Conservation (phyloP, 805 yeast species). For the Maudiozyma bulderi region DNA sequence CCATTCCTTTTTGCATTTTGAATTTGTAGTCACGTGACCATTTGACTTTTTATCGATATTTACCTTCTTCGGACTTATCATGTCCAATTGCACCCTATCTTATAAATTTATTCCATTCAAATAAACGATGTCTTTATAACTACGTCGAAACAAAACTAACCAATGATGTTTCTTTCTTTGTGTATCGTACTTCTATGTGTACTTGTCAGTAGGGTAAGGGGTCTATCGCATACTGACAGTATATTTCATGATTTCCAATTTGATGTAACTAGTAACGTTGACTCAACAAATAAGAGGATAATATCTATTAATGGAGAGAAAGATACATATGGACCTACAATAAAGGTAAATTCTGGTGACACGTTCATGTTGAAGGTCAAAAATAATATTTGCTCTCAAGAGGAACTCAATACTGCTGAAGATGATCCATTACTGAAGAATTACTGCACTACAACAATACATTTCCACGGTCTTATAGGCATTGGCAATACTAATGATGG, state of each 20-base stretch:
- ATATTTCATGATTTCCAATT: conserved; percentile 8
- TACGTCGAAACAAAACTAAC: no score
- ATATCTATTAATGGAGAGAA: conserved; percentile 16
- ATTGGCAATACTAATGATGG: conserved; percentile 38
- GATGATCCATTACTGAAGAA: conserved; percentile 8
- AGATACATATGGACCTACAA: conserved; percentile 17
- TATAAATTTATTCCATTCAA: no score
- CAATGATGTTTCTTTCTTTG: no score
- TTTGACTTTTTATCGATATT: no score
- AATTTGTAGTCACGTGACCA: neutral
- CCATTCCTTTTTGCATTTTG: conserved; percentile 10
- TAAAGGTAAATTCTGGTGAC: conserved; percentile 19
- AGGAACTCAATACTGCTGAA: conserved; percentile 21
- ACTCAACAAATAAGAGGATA: conserved; percentile 11
- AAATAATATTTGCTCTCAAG: conserved; percentile 15
- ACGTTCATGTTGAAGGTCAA: conserved; percentile 11
- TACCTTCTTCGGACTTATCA: no score
- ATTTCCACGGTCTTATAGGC: conserved; percentile 46
- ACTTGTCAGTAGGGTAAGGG: neutral
- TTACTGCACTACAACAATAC: conserved; percentile 32
- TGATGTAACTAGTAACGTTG: conserved; percentile 8
- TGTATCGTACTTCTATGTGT: neutral
- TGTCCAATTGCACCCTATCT: no score
- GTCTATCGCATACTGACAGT: neutral
- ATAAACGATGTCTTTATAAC: no score